Conservation (phyloP, 352 stramenopile genomes). For the Globisporangium parvum region DNA sequence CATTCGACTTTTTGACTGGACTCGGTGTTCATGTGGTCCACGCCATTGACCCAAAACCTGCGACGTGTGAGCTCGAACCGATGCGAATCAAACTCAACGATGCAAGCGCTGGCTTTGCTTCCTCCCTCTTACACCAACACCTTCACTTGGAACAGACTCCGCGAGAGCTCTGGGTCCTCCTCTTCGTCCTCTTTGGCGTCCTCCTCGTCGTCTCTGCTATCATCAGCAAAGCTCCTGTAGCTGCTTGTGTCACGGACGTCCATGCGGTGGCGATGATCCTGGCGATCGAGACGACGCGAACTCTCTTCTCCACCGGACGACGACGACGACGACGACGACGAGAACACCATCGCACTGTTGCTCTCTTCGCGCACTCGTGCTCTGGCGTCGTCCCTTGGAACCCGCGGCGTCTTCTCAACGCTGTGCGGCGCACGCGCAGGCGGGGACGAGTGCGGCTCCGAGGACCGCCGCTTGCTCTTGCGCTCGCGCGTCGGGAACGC, state of each 20-base stretch:
- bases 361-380: no score
- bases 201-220: constrained; percentile 10
- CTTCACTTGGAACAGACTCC: constrained; percentile 60
- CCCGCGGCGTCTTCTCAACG: not conserved
- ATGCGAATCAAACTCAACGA: not conserved
- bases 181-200: constrained; percentile 7
- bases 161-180: constrained; percentile 17
- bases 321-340: no score
- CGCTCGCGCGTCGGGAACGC: constrained; percentile 6
- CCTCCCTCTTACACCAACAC: constrained; percentile 33
- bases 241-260: not conserved
- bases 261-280: no score
- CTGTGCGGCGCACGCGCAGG: constrained; percentile 1
- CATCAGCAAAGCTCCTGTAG: constrained; percentile 7
- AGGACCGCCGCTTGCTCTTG: not conserved
- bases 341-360: no score
- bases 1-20: constrained; percentile 11
- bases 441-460: not conserved
- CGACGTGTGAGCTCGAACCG: constrained; percentile 18
- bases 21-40: not conserved
- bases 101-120: no score
- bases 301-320: no score
- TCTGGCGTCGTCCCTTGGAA: no score
- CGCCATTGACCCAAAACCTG: constrained; percentile 3
- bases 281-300: no score